Percentiles rank a stretch among this genome's conserved stretches.
Conservation (phyloP, 352 stramenopile genomes). For the Phytophthora pisi region DNA sequence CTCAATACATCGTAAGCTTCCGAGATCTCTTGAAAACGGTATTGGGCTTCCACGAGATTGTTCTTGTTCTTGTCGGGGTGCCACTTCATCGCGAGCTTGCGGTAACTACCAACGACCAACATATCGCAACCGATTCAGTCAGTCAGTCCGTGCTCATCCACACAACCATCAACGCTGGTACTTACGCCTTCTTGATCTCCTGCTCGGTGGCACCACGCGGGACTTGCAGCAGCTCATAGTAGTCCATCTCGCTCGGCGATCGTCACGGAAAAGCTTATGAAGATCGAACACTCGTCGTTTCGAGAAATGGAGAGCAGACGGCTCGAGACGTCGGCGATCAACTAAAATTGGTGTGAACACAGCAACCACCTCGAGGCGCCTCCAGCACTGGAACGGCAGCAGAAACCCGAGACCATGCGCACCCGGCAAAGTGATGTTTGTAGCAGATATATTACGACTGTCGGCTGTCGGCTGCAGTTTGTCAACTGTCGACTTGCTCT, state of each 20-base stretch:
- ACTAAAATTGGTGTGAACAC: constrained; percentile 23
- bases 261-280: background rate
- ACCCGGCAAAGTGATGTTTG: constrained; percentile 21
- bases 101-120: constrained; percentile 66
- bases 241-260: constrained; percentile 61
- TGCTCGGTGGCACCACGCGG: constrained; percentile 73
- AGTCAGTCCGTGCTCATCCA: background rate
- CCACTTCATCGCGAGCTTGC: constrained; percentile 93
- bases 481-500: constrained; percentile 21
- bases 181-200: constrained; percentile 94
- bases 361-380: constrained; percentile 10
- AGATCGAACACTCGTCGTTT: constrained; percentile 30
- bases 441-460: constrained; percentile 41
- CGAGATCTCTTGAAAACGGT: constrained; percentile 94
- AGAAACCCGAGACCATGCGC: background rate
- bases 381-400: constrained; percentile 1
- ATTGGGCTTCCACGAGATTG: constrained; percentile 85
- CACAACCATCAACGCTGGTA: constrained; percentile 4
- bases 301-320: constrained; percentile 14
- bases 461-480: constrained; percentile 18
- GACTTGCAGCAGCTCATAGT: constrained; percentile 93
- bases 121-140: constrained; percentile 8
- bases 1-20: constrained; percentile 95
- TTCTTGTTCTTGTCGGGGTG: constrained; percentile 96
- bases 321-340: constrained; percentile 7